phyloP scores from a whole-genome alignment of 169 alveolate genomes.

The Plasmodium cynomolgi region DNA sequence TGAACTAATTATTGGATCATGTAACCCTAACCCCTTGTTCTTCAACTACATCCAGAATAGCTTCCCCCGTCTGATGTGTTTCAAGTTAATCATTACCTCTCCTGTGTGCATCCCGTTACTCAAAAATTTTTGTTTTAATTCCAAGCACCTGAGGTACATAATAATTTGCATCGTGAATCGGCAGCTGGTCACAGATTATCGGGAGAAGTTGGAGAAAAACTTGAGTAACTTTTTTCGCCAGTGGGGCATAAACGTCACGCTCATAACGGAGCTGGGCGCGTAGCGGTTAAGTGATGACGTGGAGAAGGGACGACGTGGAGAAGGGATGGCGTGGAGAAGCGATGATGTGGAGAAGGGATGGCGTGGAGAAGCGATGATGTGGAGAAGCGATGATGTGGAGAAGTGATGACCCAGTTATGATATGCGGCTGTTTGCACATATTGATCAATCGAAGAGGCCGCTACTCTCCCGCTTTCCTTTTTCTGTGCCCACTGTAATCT shows the following conservation, averaged over 20 bases:
- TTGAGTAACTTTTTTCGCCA: conserved; percentile 7
- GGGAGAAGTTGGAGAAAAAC: conserved; percentile 12
- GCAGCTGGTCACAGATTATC: not conserved
- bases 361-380: not conserved
- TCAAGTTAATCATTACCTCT: not conserved
- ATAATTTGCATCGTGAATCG: not conserved
- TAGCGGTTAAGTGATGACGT: not conserved
- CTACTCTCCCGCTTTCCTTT: not conserved
- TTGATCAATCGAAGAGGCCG: not conserved
- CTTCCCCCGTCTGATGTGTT: conserved; percentile 17
- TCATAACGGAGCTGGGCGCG: conserved; percentile 9
- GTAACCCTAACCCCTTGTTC: conserved; percentile 11
- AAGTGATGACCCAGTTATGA: not conserved
- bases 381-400: not conserved
- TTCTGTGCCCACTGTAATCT: not conserved
- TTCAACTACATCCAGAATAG: conserved; percentile 23
- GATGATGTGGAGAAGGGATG: not conserved
- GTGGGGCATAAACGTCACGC: conserved; percentile 20
- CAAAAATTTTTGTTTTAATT: conserved; percentile 39
- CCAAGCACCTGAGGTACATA: conserved; percentile 10
- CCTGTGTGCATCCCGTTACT: conserved; percentile 40
- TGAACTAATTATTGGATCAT: conserved; percentile 22
- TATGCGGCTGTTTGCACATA: not conserved
- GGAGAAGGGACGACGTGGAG: not conserved
- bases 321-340: not conserved